Evolutionary conservation across 225 moss, liverwort and hornwort species (phyloP).

Genomic region (Sphagnum contortum): DNA sequence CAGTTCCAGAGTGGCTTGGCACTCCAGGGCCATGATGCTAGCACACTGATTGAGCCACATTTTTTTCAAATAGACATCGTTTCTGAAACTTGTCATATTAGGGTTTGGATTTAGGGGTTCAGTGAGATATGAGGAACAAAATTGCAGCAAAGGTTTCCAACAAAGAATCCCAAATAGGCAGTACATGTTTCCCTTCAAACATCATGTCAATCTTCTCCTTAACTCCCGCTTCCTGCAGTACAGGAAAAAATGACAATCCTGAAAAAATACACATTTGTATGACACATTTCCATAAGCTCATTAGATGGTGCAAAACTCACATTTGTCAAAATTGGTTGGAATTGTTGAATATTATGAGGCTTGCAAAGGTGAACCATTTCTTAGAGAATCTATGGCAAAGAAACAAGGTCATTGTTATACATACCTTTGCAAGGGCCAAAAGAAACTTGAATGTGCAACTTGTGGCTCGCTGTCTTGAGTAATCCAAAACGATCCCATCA

Average conservation of each 20-base stretch:
- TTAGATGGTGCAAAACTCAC: neutral
- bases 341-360: neutral
- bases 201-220: constrained; percentile 70
- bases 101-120: no score
- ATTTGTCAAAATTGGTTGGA: neutral
- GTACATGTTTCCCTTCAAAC: constrained; percentile 70
- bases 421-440: constrained; percentile 59
- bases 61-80: no score
- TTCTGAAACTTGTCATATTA: no score
- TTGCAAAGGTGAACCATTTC: neutral
- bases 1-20: no score
- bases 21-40: no score
- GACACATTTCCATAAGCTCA: no score
- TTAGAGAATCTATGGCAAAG: neutral
- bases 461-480: constrained; percentile 75
- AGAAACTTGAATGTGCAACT: constrained; percentile 51
- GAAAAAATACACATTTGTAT: neutral
- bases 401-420: neutral
- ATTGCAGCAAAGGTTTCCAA: no score
- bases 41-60: no score
- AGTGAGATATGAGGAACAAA: no score
- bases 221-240: constrained; percentile 44
- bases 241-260: neutral
- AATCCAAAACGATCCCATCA: constrained; percentile 85
- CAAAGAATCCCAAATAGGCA: neutral